Evolutionary conservation across 352 stramenopile species (phyloP), one percentile per base, ranked within the genome.

Genomic region (Phytopythium vexans): DNA sequence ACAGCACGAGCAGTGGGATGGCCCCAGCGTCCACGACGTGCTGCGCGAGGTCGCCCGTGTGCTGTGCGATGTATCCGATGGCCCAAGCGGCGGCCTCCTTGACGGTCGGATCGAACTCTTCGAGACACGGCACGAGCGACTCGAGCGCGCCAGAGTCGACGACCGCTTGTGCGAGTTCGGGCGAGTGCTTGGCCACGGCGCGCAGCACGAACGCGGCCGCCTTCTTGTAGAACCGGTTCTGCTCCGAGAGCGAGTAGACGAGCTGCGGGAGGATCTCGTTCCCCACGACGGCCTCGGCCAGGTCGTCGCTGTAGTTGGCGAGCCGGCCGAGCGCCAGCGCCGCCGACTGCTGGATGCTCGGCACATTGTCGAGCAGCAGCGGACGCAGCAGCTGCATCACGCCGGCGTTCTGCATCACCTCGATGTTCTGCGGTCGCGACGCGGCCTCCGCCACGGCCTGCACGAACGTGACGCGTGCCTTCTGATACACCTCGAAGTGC

Each of bases 201-300:
- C 94, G 84, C 42, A 98, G 65, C 16, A 98, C 93, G 57, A 98
- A 98, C 4, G 92, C 92, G 3, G 93, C 93, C 0, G 94, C 90
- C 61, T 98, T 98, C 69, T 98, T 98, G 74, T 97, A 98, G 58
- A 97, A 98, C 40, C 93, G 76, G 61, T 98, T 98, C 64, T 98
- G 89, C 61, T 97, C 92, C 37, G 86, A 95, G 6, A 98, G 74
- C 27, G 92, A 98, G 63, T 98, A 98, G 15, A 98, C 94, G n/a
- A 98, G 84, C 56, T 98, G 94, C 15, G 93, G 93, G n/a, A 98
- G 72, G 56, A 98, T 98, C 58, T 98, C 94, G 60, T 98, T 98
- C 14, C 88, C 91, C 6, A 98, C 94, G 3, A 98, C 92, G 0
- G 88, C 92, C 54, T 98, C 94, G 6, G 92, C 93, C 6, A 98